These are phyloP conservation scores for Pseudogymnoascus sp. DNA, from an alignment of 2,329 filamentous ascomycete genomes.

Conservation along the genomic window DNA sequence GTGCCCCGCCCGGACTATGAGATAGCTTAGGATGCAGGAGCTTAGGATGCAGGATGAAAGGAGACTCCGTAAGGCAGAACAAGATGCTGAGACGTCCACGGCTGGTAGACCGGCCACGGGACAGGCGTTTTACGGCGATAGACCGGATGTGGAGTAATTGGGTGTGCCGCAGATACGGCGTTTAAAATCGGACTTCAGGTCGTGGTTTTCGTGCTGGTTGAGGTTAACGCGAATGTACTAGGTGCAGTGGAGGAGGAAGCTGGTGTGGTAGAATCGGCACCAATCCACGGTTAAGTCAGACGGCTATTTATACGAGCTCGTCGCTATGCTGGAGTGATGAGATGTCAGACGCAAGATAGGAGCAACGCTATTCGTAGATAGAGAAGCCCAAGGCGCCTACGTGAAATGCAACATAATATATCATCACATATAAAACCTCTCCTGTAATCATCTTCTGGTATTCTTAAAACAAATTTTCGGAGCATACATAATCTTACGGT, in stretches of 20 bases:
- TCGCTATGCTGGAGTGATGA: background rate
- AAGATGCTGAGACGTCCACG: constrained; percentile 65
- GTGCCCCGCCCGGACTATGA: constrained; percentile 53
- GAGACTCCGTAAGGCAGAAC: constrained; percentile 71
- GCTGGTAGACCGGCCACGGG: constrained; percentile 10
- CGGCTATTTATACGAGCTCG: background rate
- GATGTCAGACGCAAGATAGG: background rate
- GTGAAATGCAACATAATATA: background rate
- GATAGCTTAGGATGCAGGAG: constrained; percentile 82
- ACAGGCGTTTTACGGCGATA: background rate
- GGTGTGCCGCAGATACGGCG: background rate
- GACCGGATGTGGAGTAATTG: background rate
- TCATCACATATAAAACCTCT: background rate
- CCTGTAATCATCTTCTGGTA: background rate
- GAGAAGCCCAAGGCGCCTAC: background rate
- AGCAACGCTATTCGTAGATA: background rate
- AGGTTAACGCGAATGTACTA: background rate
- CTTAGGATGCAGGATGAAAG: constrained; percentile 86
- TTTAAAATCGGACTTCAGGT: background rate
- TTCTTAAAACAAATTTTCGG: background rate
- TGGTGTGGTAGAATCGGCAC: background rate
- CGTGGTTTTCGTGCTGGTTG: background rate
- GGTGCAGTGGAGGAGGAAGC: background rate
- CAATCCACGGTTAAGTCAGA: background rate
- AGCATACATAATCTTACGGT: background rate